Conservation (phyloP, 768 basidiomycete genomes). For the Panaeolus cyanescens region DNA sequence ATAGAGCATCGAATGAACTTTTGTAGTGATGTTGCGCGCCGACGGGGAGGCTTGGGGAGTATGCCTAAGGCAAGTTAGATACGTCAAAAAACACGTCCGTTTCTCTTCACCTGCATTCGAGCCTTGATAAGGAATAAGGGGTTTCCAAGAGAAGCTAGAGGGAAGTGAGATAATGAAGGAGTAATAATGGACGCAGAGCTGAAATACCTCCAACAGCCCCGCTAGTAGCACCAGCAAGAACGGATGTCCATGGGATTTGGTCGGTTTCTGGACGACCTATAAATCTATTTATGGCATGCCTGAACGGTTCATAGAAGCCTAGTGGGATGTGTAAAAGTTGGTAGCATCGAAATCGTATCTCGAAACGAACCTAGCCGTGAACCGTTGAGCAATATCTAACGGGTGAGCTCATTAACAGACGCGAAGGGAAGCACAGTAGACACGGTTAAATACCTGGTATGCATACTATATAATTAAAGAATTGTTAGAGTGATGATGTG, state of each 20-base stretch:
- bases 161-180: conserved; percentile 7
- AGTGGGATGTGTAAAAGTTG: background rate
- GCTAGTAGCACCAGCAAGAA: conserved; percentile 85
- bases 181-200: no score
- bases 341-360: conserved; percentile 2
- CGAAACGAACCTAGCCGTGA: conserved; percentile 72
- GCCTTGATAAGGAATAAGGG: conserved; percentile 96
- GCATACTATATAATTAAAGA: conserved; percentile 58
- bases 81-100: background rate
- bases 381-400: conserved; percentile 87
- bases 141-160: conserved; percentile 74
- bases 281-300: conserved; percentile 66
- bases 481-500: background rate
- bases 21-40: conserved; percentile 95
- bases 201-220: conserved; percentile 85
- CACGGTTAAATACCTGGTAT: conserved; percentile 67
- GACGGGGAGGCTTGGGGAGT: conserved; percentile 91
- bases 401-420: conserved; percentile 5
- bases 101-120: conserved; percentile 81
- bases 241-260: conserved; percentile 73
- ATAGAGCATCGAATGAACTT: conserved; percentile 77
- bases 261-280: conserved; percentile 65
- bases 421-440: background rate
- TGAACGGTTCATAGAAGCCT: conserved; percentile 97
- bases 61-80: conserved; percentile 56